Evolutionary conservation across 345 rosid species (phyloP).

Genomic region (Ailanthus altissimus): DNA sequence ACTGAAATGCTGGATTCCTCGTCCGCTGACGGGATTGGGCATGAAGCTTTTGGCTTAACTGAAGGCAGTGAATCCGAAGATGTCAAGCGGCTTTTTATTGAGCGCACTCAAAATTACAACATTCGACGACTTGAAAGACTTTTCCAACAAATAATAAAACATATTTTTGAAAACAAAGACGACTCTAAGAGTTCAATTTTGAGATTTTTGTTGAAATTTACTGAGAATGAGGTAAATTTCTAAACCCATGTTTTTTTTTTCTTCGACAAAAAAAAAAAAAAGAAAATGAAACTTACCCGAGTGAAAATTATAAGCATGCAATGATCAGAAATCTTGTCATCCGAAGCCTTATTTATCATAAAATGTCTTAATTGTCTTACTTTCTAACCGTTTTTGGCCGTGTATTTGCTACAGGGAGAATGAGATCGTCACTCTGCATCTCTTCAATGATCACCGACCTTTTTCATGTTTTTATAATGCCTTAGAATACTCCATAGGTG

Average conservation of each 20-base stretch:
- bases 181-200: constrained; percentile 70
- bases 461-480: no score
- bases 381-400: no score
- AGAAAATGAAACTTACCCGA: no score
- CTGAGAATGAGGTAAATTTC: constrained; percentile 70
- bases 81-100: constrained; percentile 50
- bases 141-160: constrained; percentile 72
- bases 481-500: no score
- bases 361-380: no score
- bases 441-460: no score
- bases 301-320: no score
- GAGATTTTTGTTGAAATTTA: constrained; percentile 77
- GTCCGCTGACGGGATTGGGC: constrained; percentile 24
- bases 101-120: constrained; percentile 54
- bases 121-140: constrained; percentile 90
- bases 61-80: constrained; percentile 35
- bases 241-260: constrained; percentile 30
- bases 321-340: no score
- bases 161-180: constrained; percentile 58
- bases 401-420: no score
- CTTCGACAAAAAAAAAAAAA: background rate
- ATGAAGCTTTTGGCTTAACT: constrained; percentile 25
- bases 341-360: no score
- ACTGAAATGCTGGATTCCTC: constrained; percentile 40
- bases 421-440: no score